Evolutionary conservation across 2,329 filamentous ascomycete species (phyloP), one percentile per base, ranked within the genome.

Genomic region (Diaporthe amygdali): DNA sequence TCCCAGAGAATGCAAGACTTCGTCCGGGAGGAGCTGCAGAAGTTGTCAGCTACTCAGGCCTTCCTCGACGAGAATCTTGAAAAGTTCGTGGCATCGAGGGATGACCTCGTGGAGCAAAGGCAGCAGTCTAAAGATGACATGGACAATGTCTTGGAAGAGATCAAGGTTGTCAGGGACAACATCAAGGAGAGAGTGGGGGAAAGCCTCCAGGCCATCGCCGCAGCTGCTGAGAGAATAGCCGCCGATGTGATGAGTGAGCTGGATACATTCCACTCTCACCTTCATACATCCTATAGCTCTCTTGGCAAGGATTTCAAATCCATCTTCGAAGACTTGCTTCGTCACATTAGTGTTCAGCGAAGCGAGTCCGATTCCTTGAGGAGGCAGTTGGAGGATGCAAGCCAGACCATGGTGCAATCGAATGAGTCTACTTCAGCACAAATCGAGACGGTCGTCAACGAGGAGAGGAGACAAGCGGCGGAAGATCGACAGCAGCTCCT

Each of bases 101-200:
- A 86, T 64, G 89, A 93, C 75, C 87, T 97, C 20, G 87, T 93
- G 32, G 85, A 89, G 51, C 91, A 93, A 76, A 93, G 91, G 69
- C 85, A 88, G 30, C 85, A 87, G 73, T 92, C 94, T 3, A 94
- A 93, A 77, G 91, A 95, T 59, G 93, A 95, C 70, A 95, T 98
- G 93, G 95, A 98, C 76, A 86, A 89, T n/a, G 92, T 97, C 2
- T 86, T 99, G 12, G 94, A 96, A 77, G 96, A 97, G 79, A 97
- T 98, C 79, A 95, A 95, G 79, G 90, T 89, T n/a, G 87, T 98
- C 30, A 90, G 96, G 27, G 93, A 97, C 79, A 92, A 94, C 67
- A 94, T 98, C 66, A 98, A 98, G 84, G 86, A 89, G 61, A 92
- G 93, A 73, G 94, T 98, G 59, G 94, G 94, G 2, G 91, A 95